phyloP scores from a whole-genome alignment of 1,139 yeast species.

The Kluyveromyces marxianus region DNA sequence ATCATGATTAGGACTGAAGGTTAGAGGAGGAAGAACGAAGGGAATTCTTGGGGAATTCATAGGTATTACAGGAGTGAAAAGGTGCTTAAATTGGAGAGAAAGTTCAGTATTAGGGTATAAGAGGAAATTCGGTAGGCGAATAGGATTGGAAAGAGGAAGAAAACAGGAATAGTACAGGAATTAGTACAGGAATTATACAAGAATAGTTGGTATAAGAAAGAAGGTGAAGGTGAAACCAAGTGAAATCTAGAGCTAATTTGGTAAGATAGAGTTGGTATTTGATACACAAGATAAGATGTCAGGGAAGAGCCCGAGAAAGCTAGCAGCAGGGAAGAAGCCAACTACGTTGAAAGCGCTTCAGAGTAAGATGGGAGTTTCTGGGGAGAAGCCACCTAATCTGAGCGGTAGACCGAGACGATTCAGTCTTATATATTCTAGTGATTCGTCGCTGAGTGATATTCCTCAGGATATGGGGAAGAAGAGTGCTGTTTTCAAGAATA shows the following conservation, averaged over 20 bases:
- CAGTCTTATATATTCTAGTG: conserved; percentile 30
- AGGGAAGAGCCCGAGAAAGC: conserved; percentile 22
- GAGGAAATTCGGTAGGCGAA: too few relatives aligned
- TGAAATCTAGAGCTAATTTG: too few relatives aligned
- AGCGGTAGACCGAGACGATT: conserved; percentile 28
- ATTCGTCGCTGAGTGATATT: conserved; percentile 27
- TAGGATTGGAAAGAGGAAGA: too few relatives aligned
- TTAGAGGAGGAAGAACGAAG: not conserved
- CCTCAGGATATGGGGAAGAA: conserved; percentile 17
- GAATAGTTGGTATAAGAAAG: too few relatives aligned
- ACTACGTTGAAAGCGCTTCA: conserved; percentile 13
- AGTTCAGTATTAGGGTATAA: too few relatives aligned
- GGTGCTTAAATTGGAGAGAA: too few relatives aligned
- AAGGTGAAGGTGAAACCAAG: too few relatives aligned
- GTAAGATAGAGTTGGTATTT: too few relatives aligned
- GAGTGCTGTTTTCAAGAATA: conserved; percentile 9
- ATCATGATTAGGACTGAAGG: not conserved
- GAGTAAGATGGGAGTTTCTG: conserved; percentile 7
- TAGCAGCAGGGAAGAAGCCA: conserved; percentile 20
- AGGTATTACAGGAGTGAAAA: too few relatives aligned
- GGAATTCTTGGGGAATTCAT: too few relatives aligned
- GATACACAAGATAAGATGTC: conserved; percentile 11
- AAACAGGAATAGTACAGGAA: too few relatives aligned
- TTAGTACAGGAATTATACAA: too few relatives aligned
- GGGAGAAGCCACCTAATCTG: conserved; percentile 5